Evolutionary conservation across 192 early-diverging fungal genomes (phyloP).

Genomic region (Pilobolus umbonatus): DNA sequence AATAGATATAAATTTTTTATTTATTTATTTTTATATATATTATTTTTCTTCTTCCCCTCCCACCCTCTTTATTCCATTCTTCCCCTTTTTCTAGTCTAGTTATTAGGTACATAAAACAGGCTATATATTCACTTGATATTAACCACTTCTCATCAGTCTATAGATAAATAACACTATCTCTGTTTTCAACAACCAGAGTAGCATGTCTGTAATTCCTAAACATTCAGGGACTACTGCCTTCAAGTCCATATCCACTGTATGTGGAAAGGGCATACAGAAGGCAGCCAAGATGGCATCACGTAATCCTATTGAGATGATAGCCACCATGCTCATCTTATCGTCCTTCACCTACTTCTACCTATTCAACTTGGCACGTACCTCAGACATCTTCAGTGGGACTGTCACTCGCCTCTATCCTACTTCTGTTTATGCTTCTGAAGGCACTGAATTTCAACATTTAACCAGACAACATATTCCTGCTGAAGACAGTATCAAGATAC

Average conservation of each 20-base stretch:
- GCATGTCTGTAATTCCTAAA: conserved; percentile 9
- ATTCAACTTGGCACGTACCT: conserved; percentile 63
- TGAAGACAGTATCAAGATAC: conserved; percentile 42
- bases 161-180: too few relatives aligned
- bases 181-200: too few relatives aligned
- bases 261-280: conserved; percentile 35
- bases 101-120: not conserved
- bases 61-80: too few relatives aligned
- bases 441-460: not conserved
- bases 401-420: conserved; percentile 38
- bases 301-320: conserved; percentile 80
- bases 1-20: too few relatives aligned
- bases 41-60: too few relatives aligned
- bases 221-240: conserved; percentile 24
- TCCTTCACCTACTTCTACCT: conserved; percentile 75
- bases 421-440: conserved; percentile 30
- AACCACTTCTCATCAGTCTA: too few relatives aligned
- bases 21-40: too few relatives aligned
- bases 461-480: conserved; percentile 1
- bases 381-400: conserved; percentile 54
- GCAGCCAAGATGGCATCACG: conserved; percentile 53
- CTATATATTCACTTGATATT: too few relatives aligned
- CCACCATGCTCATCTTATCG: conserved; percentile 62
- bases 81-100: not conserved
- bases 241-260: conserved; percentile 19